A percentile compares a stretch with the other conserved stretches of the same genome.
These are phyloP conservation scores for Pythium angustatum DNA, from an alignment of 352 stramenopile species.

Conservation along the genomic window DNA sequence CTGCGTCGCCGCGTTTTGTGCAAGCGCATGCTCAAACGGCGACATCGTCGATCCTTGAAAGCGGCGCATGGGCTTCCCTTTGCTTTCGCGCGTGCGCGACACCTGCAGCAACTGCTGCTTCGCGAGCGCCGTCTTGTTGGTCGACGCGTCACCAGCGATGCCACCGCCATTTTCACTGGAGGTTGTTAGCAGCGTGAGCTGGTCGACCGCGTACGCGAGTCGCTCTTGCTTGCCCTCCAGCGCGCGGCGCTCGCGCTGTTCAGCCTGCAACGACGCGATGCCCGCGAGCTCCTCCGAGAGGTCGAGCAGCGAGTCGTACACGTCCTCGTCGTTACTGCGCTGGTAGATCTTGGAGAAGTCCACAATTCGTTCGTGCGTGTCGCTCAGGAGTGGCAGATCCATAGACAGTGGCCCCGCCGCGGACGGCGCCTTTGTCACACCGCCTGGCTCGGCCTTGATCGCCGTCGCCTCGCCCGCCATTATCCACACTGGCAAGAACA, in stretches of 20 bases:
- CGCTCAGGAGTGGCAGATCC: slow-evolving; percentile 30
- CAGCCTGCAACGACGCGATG: slow-evolving; percentile 30
- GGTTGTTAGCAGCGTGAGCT: slow-evolving; percentile 65
- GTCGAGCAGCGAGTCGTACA: slow-evolving; percentile 49
- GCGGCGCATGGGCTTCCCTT: slow-evolving; percentile 77
- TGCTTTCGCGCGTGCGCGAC: slow-evolving; percentile 24
- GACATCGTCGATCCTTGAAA: slow-evolving; percentile 58
- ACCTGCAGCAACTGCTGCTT: slow-evolving; percentile 31
- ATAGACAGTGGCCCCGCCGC: slow-evolving; percentile 10
- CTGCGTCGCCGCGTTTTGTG: slow-evolving; percentile 16
- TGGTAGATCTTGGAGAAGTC: slow-evolving; percentile 72
- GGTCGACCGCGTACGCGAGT: slow-evolving; percentile 51
- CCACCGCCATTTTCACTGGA: slow-evolving; percentile 47
- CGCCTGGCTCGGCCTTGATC: slow-evolving; percentile 10
- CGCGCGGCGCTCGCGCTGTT: slow-evolving; percentile 36
- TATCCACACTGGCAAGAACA: background rate
- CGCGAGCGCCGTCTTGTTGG: slow-evolving; percentile 50
- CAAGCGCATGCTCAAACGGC: slow-evolving; percentile 54
- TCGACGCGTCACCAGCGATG: slow-evolving; percentile 28
- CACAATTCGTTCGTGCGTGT: slow-evolving; percentile 34
- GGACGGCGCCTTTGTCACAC: background rate
- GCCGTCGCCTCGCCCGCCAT: slow-evolving; percentile 8
- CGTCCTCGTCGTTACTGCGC: slow-evolving; percentile 54
- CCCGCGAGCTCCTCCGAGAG: slow-evolving; percentile 59
- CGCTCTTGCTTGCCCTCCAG: slow-evolving; percentile 25